Conservation (phyloP, 768 basidiomycete species). For the Leucogyrophana mollusca region DNA sequence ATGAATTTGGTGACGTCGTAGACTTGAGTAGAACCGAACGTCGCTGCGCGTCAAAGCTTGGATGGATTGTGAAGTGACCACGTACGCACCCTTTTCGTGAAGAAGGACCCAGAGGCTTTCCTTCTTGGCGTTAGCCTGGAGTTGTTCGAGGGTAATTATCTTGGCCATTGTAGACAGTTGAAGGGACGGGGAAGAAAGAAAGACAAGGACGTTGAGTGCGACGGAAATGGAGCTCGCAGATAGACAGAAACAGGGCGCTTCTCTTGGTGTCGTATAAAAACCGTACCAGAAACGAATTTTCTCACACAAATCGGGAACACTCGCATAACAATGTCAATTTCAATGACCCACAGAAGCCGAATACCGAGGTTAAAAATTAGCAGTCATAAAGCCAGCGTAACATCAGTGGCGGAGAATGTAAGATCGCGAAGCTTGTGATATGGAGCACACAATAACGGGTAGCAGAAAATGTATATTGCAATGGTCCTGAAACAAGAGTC, state of each 20-base stretch:
- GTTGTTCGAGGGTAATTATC: constrained; percentile 67
- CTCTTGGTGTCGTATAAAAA: constrained; percentile 7
- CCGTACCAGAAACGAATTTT: not conserved
- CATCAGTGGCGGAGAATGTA: no score
- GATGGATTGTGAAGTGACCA: not conserved
- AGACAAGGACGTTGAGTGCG: constrained; percentile 20
- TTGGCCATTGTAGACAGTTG: constrained; percentile 38
- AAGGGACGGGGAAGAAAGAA: constrained; percentile 18
- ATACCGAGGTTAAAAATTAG: no score
- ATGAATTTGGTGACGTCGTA: constrained; percentile 93
- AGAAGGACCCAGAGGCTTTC: constrained; percentile 81
- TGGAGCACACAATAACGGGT: no score
- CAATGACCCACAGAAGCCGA: no score
- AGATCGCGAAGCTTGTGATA: no score
- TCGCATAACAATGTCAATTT: not conserved
- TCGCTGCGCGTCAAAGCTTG: constrained; percentile 1
- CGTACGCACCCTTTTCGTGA: constrained; percentile 71
- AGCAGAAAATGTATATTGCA: no score
- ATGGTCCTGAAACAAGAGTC: no score
- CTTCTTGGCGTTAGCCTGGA: constrained; percentile 74
- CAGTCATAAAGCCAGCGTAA: no score
- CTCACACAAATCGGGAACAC: constrained; percentile 6
- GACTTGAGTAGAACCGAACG: constrained; percentile 37
- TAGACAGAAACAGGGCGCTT: not conserved
- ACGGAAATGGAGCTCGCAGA: not conserved